Evolutionary conservation across 768 basidiomycete genomes (phyloP).

Genomic region (Phlebiopsis gigantea): DNA sequence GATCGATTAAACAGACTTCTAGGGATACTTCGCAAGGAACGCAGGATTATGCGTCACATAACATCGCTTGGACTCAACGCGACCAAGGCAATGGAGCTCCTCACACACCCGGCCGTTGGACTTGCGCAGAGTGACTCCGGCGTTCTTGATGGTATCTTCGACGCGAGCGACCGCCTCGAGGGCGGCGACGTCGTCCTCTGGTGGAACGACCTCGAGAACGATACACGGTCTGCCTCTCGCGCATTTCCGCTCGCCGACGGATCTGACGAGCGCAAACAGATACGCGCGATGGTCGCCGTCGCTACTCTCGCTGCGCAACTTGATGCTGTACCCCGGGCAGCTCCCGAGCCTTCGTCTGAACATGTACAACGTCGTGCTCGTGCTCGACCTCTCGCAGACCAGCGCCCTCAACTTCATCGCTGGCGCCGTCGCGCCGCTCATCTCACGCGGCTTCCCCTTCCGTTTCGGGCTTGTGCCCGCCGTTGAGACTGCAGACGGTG

Average conservation of each 20-base stretch:
- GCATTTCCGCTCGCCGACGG: slow-evolving; percentile 3
- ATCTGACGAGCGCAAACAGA: slow-evolving; percentile 2
- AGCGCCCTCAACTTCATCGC: slow-evolving; percentile 57
- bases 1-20: slow-evolving; percentile 43
- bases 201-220: slow-evolving; percentile 91
- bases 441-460: slow-evolving; percentile 69
- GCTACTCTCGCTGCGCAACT: slow-evolving; percentile 12
- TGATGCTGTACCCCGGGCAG: slow-evolving; percentile 62
- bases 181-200: slow-evolving; percentile 71
- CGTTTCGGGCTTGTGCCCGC: slow-evolving; percentile 85
- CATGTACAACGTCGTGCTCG: slow-evolving; percentile 77
- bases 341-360: slow-evolving; percentile 73
- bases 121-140: slow-evolving; percentile 43
- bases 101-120: slow-evolving; percentile 60
- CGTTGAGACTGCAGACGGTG: slow-evolving; percentile 44
- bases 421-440: slow-evolving; percentile 60
- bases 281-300: slow-evolving; percentile 20
- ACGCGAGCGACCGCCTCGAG: slow-evolving; percentile 84
- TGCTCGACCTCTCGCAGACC: slow-evolving; percentile 71
- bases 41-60: slow-evolving; percentile 52
- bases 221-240: slow-evolving; percentile 44
- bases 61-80: slow-evolving; percentile 57
- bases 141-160: slow-evolving; percentile 72
- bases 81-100: slow-evolving; percentile 62
- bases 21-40: slow-evolving; percentile 69